Percentiles rank a stretch among this genome's conserved stretches.
phyloP scores from a whole-genome alignment of 805 yeast species.

The Pichia nanzhaoensis region DNA sequence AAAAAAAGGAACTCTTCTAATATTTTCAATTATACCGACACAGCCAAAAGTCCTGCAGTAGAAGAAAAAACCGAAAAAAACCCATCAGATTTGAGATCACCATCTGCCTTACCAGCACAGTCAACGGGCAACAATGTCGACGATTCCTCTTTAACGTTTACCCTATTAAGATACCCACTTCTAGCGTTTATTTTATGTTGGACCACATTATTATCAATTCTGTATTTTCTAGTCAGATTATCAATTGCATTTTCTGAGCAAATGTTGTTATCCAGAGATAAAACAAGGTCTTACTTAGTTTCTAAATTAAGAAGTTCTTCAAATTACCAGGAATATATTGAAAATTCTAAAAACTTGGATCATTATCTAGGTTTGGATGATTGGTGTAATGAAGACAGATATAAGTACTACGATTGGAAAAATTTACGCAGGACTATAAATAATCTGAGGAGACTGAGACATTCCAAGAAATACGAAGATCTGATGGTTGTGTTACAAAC shows the following conservation, averaged over 20 bases:
- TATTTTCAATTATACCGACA: neutral
- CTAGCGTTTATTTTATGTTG: slow-evolving; percentile 46
- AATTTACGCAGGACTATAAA: slow-evolving; percentile 45
- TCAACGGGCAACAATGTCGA: slow-evolving; percentile 9
- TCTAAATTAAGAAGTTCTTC: slow-evolving; percentile 41
- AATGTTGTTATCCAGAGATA: slow-evolving; percentile 48
- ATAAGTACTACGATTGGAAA: slow-evolving; percentile 62
- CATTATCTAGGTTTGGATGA: slow-evolving; percentile 48
- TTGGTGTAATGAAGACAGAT: slow-evolving; percentile 58
- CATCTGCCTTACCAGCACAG: neutral
- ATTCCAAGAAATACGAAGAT: slow-evolving; percentile 33
- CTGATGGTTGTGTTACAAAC: slow-evolving; percentile 53
- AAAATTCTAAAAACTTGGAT: slow-evolving; percentile 53
- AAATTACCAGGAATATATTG: slow-evolving; percentile 56
- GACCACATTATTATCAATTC: slow-evolving; percentile 42
- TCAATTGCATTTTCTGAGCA: slow-evolving; percentile 61
- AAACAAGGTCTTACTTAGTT: slow-evolving; percentile 45
- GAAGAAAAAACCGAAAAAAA: slow-evolving; percentile 3
- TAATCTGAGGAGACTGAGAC: slow-evolving; percentile 34
- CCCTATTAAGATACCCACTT: slow-evolving; percentile 60
- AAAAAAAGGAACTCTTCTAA: slow-evolving; percentile 12
- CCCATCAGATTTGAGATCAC: neutral
- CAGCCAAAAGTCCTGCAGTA: slow-evolving; percentile 5
- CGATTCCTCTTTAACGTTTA: slow-evolving; percentile 31
- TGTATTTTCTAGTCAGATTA: slow-evolving; percentile 48